Percentiles rank a stretch among this genome's conserved stretches.
These are phyloP conservation scores for Rhynchosporium agropyri DNA, from an alignment of 2,329 filamentous ascomycete species.

Conservation along the genomic window DNA sequence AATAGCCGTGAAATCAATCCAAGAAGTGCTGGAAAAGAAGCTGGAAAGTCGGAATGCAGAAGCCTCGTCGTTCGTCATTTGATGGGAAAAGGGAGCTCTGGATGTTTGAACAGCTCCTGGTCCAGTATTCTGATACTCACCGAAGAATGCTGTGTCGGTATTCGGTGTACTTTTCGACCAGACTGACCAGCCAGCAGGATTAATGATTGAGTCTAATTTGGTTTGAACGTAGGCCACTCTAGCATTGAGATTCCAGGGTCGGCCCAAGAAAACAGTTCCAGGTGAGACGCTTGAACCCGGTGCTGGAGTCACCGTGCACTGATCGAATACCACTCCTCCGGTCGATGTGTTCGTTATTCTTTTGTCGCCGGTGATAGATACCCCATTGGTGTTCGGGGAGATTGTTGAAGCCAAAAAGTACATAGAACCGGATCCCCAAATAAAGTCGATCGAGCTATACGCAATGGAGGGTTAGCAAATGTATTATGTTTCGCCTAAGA, in stretches of 20 bases:
- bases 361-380: constrained; percentile 19
- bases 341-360: constrained; percentile 16
- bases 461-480: too few species aligned
- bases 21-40: constrained; percentile 47
- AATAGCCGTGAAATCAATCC: constrained; percentile 48
- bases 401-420: constrained; percentile 19
- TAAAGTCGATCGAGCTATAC: constrained; percentile 16
- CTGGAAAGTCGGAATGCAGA: constrained; percentile 46
- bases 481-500: too few species aligned
- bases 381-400: constrained; percentile 15
- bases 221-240: constrained; percentile 20
- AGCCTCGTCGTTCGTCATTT: constrained; percentile 44
- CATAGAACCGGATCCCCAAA: constrained; percentile 19
- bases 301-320: constrained; percentile 19
- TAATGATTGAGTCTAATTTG: constrained; percentile 15
- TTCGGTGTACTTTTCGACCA: constrained; percentile 40
- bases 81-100: constrained; percentile 44
- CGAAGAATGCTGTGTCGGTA: constrained; percentile 52
- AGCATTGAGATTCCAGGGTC: constrained; percentile 18
- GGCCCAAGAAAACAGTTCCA: constrained; percentile 14
- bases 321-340: constrained; percentile 20
- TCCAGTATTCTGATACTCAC: constrained; percentile 55
- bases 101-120: constrained; percentile 48
- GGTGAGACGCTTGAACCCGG: constrained; percentile 9
- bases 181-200: constrained; percentile 17